Evolutionary conservation across 306 rosid genomes (phyloP).

Genomic region (Fragaria ananassa): DNA sequence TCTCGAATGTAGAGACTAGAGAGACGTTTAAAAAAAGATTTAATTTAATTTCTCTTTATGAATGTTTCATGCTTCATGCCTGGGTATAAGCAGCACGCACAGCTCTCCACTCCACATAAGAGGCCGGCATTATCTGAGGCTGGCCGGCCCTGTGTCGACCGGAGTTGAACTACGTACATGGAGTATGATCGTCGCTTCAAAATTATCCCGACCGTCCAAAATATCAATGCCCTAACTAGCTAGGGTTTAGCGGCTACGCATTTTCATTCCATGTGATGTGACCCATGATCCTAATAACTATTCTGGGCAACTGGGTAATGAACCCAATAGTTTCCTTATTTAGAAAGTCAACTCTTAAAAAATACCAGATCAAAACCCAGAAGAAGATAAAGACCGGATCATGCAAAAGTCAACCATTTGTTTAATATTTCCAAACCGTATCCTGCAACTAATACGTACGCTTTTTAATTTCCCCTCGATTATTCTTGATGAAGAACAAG

Average conservation of each 20-base stretch:
- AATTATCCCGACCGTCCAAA: conserved; percentile 32
- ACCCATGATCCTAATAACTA: conserved; percentile 17
- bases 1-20: too few relatives aligned
- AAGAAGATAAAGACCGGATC: background rate
- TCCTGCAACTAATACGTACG: background rate
- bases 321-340: background rate
- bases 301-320: background rate
- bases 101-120: conserved; percentile 21
- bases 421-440: conserved; percentile 10
- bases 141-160: conserved; percentile 5
- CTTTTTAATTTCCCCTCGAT: background rate
- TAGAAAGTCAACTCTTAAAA: conserved; percentile 6
- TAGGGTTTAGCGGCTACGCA: background rate
- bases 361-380: background rate
- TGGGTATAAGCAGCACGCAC: background rate
- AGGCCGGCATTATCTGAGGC: conserved; percentile 26
- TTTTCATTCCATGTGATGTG: conserved; percentile 36
- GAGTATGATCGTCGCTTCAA: conserved; percentile 16
- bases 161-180: background rate
- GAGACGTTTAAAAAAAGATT: too few relatives aligned
- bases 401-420: conserved; percentile 6
- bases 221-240: background rate
- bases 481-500: background rate
- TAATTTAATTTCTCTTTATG: background rate
- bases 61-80: background rate